A percentile compares a stretch with the other conserved stretches of the same genome.
Conservation (phyloP, 345 rosid species). For the Sisymbrium irio region DNA sequence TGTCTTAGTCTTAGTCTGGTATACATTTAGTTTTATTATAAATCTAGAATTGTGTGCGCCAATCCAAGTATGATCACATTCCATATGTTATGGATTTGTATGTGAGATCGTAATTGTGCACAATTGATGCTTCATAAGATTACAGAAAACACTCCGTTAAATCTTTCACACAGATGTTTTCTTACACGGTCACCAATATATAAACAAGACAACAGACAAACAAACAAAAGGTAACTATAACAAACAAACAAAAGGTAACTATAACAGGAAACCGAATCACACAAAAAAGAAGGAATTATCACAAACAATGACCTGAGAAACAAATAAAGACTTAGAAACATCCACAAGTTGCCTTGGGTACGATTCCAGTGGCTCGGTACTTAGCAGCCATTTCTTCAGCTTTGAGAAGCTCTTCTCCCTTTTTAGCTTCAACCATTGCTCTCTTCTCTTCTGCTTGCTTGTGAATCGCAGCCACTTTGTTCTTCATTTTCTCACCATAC, state of each 20-base stretch:
- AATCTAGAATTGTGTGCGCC: not conserved
- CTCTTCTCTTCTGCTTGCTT: slow-evolving; percentile 83
- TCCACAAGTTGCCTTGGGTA: slow-evolving; percentile 73
- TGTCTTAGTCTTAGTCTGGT: not conserved
- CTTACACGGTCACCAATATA: slow-evolving; percentile 12
- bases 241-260: not conserved
- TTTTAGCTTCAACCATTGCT: slow-evolving; percentile 75
- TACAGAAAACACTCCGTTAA: not conserved
- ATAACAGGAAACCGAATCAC: not conserved
- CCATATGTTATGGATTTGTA: not conserved
- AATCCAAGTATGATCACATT: not conserved
- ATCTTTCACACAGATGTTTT: not conserved
- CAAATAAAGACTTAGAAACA: slow-evolving; percentile 53
- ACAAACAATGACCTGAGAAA: slow-evolving; percentile 24
- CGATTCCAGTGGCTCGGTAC: slow-evolving; percentile 66
- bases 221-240: not conserved
- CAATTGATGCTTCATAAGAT: not conserved
- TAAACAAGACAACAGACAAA: slow-evolving; percentile 11
- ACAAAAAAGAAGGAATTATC: slow-evolving; percentile 8
- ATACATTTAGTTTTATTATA: not conserved
- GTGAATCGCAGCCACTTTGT: slow-evolving; percentile 70
- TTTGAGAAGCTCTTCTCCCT: slow-evolving; percentile 75
- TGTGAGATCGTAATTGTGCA: not conserved
- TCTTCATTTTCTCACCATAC: slow-evolving; percentile 79
- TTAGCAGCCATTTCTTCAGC: slow-evolving; percentile 91